Percentiles rank a stretch among this genome's conserved stretches.
phyloP scores from a whole-genome alignment of 345 rosid species.

The Brassica napus region Da-Ae NC_063450.1:8593501-8594000 shows the following conservation, averaged over 20 bases:
- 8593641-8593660: neutral
- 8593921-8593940: neutral
- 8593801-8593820: slow-evolving; percentile 8
- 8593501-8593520: neutral
- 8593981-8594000: slow-evolving; percentile 43
- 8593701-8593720: neutral
- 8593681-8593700: neutral
- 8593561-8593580: slow-evolving; percentile 18
- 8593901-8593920: neutral
- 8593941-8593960: slow-evolving; percentile 11
- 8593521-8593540: slow-evolving; percentile 13
- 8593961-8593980: slow-evolving; percentile 54
- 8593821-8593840: slow-evolving; percentile 1
- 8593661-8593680: slow-evolving; percentile 13
- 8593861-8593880: neutral
- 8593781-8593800: neutral
- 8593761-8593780: neutral
- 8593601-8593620: neutral
- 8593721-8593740: neutral
- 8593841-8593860: neutral
- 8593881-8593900: neutral
- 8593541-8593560: slow-evolving; percentile 1
- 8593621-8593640: slow-evolving; percentile 11
- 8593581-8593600: neutral
- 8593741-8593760: neutral